These are phyloP conservation scores for Mentha longifolia DNA, from an alignment of 257 asterid genomes.

Conservation along the genomic window DNA sequence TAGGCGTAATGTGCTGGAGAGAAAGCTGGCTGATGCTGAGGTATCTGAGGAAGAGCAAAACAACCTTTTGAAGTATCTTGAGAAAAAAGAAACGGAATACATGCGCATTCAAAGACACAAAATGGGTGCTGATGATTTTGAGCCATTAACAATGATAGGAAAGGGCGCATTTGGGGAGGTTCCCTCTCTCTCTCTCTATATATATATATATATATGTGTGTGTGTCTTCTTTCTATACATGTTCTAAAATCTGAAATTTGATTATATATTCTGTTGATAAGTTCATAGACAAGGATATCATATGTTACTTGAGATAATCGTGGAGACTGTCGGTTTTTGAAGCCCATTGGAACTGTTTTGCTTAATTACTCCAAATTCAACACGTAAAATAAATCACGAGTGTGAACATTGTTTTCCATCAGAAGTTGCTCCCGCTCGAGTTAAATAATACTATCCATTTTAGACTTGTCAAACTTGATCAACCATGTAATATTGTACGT, in stretches of 20 bases:
- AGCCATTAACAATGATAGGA: conserved; percentile 91
- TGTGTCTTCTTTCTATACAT: no score
- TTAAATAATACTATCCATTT: not conserved
- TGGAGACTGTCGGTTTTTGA: conserved; percentile 16
- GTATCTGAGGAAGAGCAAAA: conserved; percentile 90
- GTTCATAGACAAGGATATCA: not conserved
- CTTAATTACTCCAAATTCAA: not conserved
- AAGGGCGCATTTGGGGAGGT: conserved; percentile 99
- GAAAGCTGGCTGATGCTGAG: conserved; percentile 89
- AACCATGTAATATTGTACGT: not conserved
- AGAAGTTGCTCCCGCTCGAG: not conserved
- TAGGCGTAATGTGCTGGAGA: conserved; percentile 86
- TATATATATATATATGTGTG: not conserved
- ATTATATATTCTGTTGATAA: conserved; percentile 1
- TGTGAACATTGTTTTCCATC: not conserved
- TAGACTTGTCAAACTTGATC: conserved; percentile 7
- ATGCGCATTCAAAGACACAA: conserved; percentile 98
- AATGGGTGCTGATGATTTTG: conserved; percentile 98
- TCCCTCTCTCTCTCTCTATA: conserved; percentile 32
- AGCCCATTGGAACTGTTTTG: not conserved
- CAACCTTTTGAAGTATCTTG: conserved; percentile 75
- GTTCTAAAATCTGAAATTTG: not conserved
- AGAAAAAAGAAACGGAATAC: conserved; percentile 89
- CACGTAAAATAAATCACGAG: not conserved
- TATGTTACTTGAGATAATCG: not conserved